phyloP scores from a whole-genome alignment of 1,139 yeast species.

The Spencermartinsiella ligniputridi region DNA sequence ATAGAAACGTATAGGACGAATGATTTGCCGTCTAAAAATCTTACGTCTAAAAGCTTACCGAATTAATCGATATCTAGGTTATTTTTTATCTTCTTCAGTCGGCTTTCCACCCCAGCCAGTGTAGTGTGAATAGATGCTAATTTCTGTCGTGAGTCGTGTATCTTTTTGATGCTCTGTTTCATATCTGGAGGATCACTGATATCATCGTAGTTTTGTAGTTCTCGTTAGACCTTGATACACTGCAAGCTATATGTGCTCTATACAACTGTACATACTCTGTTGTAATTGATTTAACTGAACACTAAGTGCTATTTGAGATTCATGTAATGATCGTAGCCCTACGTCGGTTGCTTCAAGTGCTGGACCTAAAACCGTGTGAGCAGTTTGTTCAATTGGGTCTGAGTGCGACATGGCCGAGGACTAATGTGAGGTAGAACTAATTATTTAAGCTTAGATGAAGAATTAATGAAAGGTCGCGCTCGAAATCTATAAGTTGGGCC shows the following conservation, averaged over 20 bases:
- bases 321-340: constrained; percentile 26
- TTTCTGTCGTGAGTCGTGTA: constrained; percentile 20
- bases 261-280: constrained; percentile 17
- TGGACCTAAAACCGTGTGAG: constrained; percentile 22
- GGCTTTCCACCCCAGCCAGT: constrained; percentile 18
- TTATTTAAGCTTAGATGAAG: too few relatives aligned
- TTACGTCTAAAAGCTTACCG: too few relatives aligned
- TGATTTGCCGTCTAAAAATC: too few relatives aligned
- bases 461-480: too few relatives aligned
- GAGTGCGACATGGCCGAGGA: too few relatives aligned
- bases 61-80: constrained; percentile 3
- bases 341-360: constrained; percentile 27
- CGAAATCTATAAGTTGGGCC: too few relatives aligned
- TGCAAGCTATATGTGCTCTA: neutral
- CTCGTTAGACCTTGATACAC: constrained; percentile 10
- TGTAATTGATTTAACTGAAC: constrained; percentile 23
- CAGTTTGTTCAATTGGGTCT: constrained; percentile 21
- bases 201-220: constrained; percentile 19
- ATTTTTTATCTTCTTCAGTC: constrained; percentile 17
- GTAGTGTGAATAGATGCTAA: constrained; percentile 18
- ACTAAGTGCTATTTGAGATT: constrained; percentile 26
- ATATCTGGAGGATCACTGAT: constrained; percentile 22
- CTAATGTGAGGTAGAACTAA: too few relatives aligned
- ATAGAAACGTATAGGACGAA: too few relatives aligned
- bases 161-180: constrained; percentile 17